Base-by-base conservation (phyloP, 2,329 filamentous ascomycete genomes). In the Parascedosporium putredinis region DNA sequence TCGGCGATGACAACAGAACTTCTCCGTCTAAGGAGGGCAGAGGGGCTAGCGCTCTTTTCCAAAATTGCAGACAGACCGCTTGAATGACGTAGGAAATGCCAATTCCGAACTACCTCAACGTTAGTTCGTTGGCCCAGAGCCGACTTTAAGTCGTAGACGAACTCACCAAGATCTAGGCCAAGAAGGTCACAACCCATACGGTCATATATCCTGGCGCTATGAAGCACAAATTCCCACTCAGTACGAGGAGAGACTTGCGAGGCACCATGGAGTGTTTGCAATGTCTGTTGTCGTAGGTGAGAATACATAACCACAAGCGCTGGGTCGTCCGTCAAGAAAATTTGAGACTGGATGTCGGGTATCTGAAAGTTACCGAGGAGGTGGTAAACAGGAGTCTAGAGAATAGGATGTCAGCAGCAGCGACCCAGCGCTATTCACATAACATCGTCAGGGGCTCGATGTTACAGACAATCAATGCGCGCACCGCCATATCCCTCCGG, bases 131-230 rank as follows among this genome's bases (percentile, higher is more conserved):
- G n/a, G n/a, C n/a, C n/a, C n/a, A n/a, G n/a, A n/a, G n/a, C n/a
- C n/a, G n/a, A n/a, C n/a, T n/a, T n/a, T n/a, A n/a, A n/a, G n/a
- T n/a, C n/a, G n/a, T n/a, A 33, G 20, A 33, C 16, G 40, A 24
- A 70, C 69, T 64, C 73, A 86, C 83, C 84, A 5, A 97, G 71
- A 58, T 94, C 88, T 4, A 97, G 71, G 1, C 90, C 93, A 0
- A 97, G 76, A 7, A 95, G 66, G 64, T 96, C 91, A 60, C 93
- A 95, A 3, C 93, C 91, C 90, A 93, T 96, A 7, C 88, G 83
- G 62, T 86, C 85, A 60, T 90, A 97, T 16, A 93, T 72, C 49
- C 81, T 76, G 14, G 89, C 88, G 49, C 88, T 95, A 57, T 93
- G 88, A 20, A 95, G 70, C 1, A 96, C 81, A 62, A 96, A 95